A percentile compares a stretch with the other conserved stretches of the same genome.
Evolutionary conservation across 345 rosid species (phyloP).

Genomic region (Rhodomyrtus tomentosa): DNA sequence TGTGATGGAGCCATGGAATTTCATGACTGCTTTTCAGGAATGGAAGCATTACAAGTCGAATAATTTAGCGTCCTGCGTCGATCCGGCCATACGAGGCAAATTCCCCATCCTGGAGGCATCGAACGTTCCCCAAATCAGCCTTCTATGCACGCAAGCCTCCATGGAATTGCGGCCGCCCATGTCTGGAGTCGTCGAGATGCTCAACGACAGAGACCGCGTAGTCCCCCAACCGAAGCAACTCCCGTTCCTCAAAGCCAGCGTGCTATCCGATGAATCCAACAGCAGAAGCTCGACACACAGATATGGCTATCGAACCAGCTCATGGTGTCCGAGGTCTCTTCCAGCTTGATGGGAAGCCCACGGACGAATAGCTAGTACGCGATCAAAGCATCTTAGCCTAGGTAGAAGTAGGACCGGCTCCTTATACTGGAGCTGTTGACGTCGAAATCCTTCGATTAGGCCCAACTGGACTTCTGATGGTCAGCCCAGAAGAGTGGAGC

Average conservation of each 20-base stretch:
- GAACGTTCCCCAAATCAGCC: conserved; percentile 51
- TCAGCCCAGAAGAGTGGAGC: too few species aligned
- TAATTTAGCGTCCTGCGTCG: conserved; percentile 18
- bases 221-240: conserved; percentile 56
- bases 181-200: conserved; percentile 43
- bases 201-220: conserved; percentile 13
- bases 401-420: not conserved
- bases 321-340: not conserved
- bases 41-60: conserved; percentile 52
- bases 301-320: not conserved
- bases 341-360: not conserved
- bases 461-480: too few species aligned
- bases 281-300: conserved; percentile 1
- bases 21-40: conserved; percentile 21
- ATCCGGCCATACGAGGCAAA: conserved; percentile 19
- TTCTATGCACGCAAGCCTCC: conserved; percentile 69
- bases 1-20: not conserved
- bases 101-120: conserved; percentile 30
- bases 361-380: not conserved
- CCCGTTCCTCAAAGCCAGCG: conserved; percentile 67
- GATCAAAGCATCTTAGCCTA: not conserved
- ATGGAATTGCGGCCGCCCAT: conserved; percentile 51
- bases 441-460: too few species aligned
- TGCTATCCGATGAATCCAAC: conserved; percentile 20
- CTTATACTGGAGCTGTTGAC: too few species aligned